phyloP scores from a whole-genome alignment of 495 filamentous ascomycete species.

The Aspergillus carlsbadensis region DNA sequence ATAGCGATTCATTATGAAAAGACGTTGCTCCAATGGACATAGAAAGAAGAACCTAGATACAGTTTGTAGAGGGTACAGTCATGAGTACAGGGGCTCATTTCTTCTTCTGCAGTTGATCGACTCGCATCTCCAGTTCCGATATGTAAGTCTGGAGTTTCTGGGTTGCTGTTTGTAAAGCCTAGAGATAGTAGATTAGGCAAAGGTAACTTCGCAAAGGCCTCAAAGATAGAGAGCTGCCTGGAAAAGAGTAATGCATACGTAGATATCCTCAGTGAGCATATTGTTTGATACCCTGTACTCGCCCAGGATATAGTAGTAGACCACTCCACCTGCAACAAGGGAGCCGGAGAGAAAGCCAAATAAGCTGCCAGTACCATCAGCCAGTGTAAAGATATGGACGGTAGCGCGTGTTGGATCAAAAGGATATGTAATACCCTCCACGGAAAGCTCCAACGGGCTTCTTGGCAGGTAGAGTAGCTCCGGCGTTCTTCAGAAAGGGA shows the following conservation, averaged over 20 bases:
- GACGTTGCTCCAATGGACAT: background rate
- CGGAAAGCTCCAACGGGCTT: constrained; percentile 90
- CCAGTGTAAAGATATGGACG: background rate
- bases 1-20: constrained; percentile 1
- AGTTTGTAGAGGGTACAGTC: background rate
- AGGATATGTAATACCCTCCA: constrained; percentile 64
- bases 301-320: constrained; percentile 89
- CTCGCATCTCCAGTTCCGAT: constrained; percentile 74
- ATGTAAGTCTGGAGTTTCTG: constrained; percentile 83
- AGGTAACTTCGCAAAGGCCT: background rate
- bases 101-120: constrained; percentile 67
- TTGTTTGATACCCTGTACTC: constrained; percentile 95
- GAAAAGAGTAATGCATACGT: constrained; percentile 60
- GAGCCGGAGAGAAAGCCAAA: constrained; percentile 93
- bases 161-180: constrained; percentile 88
- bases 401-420: constrained; percentile 28
- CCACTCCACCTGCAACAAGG: constrained; percentile 70
- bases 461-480: constrained; percentile 57
- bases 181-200: constrained; percentile 7
- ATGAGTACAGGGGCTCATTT: constrained; percentile 1
- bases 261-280: constrained; percentile 92
- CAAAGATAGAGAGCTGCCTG: constrained; percentile 7
- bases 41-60: background rate
- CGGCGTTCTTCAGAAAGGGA: constrained; percentile 31
- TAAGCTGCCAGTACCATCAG: constrained; percentile 50